A percentile compares a stretch with the other conserved stretches of the same genome.
Evolutionary conservation across 768 basidiomycete species (phyloP).

Genomic region (Lyophyllum decastes): DNA sequence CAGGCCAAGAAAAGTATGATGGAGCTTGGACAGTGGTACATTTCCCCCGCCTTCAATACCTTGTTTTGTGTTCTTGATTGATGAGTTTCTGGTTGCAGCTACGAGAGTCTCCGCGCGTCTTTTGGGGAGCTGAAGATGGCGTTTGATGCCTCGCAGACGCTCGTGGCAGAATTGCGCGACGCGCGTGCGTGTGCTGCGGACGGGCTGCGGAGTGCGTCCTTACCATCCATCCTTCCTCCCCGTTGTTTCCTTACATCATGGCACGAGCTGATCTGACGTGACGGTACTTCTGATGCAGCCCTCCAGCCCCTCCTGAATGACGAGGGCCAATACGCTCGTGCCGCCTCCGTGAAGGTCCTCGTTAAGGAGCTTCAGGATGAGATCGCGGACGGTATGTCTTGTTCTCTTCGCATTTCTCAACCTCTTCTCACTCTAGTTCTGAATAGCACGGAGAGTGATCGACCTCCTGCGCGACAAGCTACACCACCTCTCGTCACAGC

Average conservation of each 20-base stretch:
- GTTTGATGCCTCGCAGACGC: conserved; percentile 1
- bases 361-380: conserved; percentile 28
- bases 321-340: conserved; percentile 16
- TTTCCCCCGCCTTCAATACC: neutral
- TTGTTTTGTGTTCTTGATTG: too few species aligned
- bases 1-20: conserved; percentile 1
- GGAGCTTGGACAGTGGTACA: conserved; percentile 13
- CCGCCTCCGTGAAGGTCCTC: conserved; percentile 22
- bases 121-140: conserved; percentile 8
- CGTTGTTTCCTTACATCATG: neutral
- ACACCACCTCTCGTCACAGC: conserved; percentile 30
- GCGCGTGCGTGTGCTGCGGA: conserved; percentile 9
- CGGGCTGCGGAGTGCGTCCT: conserved; percentile 3
- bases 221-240: neutral
- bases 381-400: conserved; percentile 26
- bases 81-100: neutral
- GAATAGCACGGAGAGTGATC: conserved; percentile 35
- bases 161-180: conserved; percentile 2
- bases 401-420: neutral
- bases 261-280: neutral
- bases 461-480: conserved; percentile 42
- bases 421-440: neutral
- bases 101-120: conserved; percentile 1
- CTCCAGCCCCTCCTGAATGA: conserved; percentile 26
- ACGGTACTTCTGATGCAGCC: neutral